These are phyloP conservation scores for Pythium insidiosum DNA, from an alignment of 352 stramenopile genomes.

Conservation along the genomic window DNA sequence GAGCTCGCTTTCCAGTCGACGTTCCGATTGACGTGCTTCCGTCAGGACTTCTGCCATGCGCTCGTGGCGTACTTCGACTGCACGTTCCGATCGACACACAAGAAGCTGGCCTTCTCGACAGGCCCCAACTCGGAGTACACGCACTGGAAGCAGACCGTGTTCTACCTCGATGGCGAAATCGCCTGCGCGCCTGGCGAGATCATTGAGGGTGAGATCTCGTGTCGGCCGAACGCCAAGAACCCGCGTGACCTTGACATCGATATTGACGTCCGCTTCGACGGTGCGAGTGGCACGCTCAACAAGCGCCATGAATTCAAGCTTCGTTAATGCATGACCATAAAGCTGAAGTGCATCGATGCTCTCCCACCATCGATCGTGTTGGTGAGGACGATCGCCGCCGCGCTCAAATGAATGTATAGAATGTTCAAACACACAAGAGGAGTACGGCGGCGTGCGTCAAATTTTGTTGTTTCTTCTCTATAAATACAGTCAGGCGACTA, in stretches of 20 bases:
- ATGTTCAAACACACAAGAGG: no score
- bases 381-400: no score
- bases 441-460: no score
- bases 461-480: no score
- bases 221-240: conserved; percentile 88
- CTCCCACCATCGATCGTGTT: conserved; percentile 3
- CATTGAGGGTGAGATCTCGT: conserved; percentile 80
- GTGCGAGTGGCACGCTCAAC: conserved; percentile 52
- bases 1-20: conserved; percentile 90
- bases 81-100: conserved; percentile 88
- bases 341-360: no score
- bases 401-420: no score
- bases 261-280: conserved; percentile 78
- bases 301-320: conserved; percentile 74
- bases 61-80: conserved; percentile 98
- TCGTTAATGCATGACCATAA: no score
- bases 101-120: conserved; percentile 94
- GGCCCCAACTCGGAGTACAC: conserved; percentile 87
- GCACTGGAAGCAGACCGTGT: conserved; percentile 99
- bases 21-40: conserved; percentile 84
- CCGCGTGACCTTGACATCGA: conserved; percentile 91
- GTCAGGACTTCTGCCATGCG: conserved; percentile 90
- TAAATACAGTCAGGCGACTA: conserved; percentile 81
- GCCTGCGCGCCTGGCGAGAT: conserved; percentile 60
- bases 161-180: conserved; percentile 89